Percentiles rank a stretch among this genome's conserved stretches.
These are phyloP conservation scores for Barnettozyma hawaiiensis DNA, from an alignment of 1,139 yeast species.

Conservation along the genomic window DNA sequence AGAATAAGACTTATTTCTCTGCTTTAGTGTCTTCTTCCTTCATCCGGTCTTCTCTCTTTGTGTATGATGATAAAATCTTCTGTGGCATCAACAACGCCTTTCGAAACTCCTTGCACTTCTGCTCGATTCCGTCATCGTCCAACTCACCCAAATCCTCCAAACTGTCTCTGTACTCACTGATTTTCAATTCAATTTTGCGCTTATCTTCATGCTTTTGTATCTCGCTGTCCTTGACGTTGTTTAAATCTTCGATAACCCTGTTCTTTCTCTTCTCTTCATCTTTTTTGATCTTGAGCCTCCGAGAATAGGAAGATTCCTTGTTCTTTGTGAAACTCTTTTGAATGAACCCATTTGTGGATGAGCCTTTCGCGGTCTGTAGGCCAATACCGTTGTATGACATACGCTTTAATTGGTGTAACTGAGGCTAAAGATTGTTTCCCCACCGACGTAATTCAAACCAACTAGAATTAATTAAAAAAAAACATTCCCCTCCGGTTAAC, in stretches of 20 bases:
- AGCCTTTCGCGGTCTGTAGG: slow-evolving; percentile 24
- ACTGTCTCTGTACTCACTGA: slow-evolving; percentile 23
- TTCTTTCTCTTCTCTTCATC: slow-evolving; percentile 10
- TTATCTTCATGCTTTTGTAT: slow-evolving; percentile 18
- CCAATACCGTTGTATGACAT: slow-evolving; percentile 29
- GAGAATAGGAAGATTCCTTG: slow-evolving; percentile 17
- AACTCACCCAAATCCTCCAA: slow-evolving; percentile 22
- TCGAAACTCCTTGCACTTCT: slow-evolving; percentile 17
- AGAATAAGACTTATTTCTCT: background rate
- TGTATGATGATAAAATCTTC: slow-evolving; percentile 11
- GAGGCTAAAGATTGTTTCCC: too few species aligned
- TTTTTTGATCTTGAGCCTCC: slow-evolving; percentile 18
- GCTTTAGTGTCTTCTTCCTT: slow-evolving; percentile 7
- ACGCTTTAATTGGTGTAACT: background rate
- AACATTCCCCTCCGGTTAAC: too few species aligned
- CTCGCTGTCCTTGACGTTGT: slow-evolving; percentile 15
- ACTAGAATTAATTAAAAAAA: background rate
- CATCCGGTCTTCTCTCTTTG: slow-evolving; percentile 13
- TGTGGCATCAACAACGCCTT: slow-evolving; percentile 9
- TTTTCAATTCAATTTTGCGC: slow-evolving; percentile 18
- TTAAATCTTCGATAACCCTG: slow-evolving; percentile 2
- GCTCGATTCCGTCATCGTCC: slow-evolving; percentile 21
- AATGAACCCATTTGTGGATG: slow-evolving; percentile 25
- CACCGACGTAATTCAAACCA: too few species aligned
- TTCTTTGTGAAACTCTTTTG: slow-evolving; percentile 22